Conservation (phyloP, 768 basidiomycete genomes). For the Mycena kentingensis region DNA sequence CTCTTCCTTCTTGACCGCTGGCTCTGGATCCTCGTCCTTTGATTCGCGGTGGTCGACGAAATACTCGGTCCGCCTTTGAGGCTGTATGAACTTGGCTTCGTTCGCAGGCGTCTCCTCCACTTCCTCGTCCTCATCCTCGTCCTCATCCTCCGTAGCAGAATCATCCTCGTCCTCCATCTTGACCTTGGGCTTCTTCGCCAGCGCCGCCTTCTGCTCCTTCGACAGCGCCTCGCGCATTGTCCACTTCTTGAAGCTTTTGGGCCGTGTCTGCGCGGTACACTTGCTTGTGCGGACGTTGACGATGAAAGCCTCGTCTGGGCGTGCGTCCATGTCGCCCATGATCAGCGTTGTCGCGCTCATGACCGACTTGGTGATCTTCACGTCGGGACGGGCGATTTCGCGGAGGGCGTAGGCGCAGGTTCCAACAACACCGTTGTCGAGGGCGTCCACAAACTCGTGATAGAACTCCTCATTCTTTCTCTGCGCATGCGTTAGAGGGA, state of each 20-base stretch:
- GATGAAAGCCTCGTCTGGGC: constrained; percentile 71
- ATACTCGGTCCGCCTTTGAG: constrained; percentile 59
- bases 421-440: constrained; percentile 57
- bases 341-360: constrained; percentile 66
- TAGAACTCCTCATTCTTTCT: constrained; percentile 77
- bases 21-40: constrained; percentile 35
- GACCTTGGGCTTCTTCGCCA: constrained; percentile 36
- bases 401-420: constrained; percentile 67
- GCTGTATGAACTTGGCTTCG: constrained; percentile 36
- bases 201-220: constrained; percentile 38
- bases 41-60: constrained; percentile 49
- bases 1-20: constrained; percentile 34
- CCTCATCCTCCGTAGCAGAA: constrained; percentile 32
- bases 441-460: constrained; percentile 40
- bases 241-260: constrained; percentile 82
- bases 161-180: constrained; percentile 23
- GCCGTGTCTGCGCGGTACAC: constrained; percentile 68
- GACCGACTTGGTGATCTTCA: constrained; percentile 67
- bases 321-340: constrained; percentile 72
- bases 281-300: constrained; percentile 78
- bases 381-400: constrained; percentile 61
- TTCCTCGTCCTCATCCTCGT: constrained; percentile 43
- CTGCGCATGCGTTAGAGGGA: constrained; percentile 38
- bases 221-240: constrained; percentile 38
- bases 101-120: constrained; percentile 20